phyloP scores from a whole-genome alignment of 2,329 filamentous ascomycete species.

The Escovopsis sp. region DNA sequence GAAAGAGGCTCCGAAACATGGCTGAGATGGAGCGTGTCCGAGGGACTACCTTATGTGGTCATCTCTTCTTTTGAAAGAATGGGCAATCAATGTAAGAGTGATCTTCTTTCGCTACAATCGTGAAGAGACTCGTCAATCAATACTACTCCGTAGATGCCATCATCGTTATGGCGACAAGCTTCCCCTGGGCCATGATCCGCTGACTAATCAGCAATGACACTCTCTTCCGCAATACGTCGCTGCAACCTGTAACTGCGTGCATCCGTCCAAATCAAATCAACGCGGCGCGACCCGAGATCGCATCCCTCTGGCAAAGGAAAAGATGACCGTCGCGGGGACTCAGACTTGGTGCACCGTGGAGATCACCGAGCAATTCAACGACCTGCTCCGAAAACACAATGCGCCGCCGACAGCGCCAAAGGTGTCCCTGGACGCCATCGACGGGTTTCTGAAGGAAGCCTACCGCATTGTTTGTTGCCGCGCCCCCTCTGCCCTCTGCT shows the following conservation, averaged over 20 bases:
- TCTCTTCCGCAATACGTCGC: conserved; percentile 5
- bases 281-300: not conserved
- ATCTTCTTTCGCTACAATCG: too few relatives aligned
- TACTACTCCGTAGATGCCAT: too few relatives aligned
- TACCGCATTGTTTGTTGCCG: conserved; percentile 36
- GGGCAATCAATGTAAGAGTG: too few relatives aligned
- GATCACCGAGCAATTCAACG: conserved; percentile 54
- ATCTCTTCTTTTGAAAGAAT: too few relatives aligned
- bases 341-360: conserved; percentile 31
- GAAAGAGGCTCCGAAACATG: too few relatives aligned
- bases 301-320: not conserved
- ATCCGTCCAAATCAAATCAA: not conserved
- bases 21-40: too few relatives aligned
- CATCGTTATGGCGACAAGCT: too few relatives aligned
- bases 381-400: conserved; percentile 47
- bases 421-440: conserved; percentile 41
- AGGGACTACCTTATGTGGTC: too few relatives aligned
- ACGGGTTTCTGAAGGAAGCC: conserved; percentile 86
- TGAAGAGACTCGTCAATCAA: too few relatives aligned
- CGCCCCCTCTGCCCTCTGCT: conserved; percentile 1
- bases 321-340: conserved; percentile 1
- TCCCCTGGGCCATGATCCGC: not conserved
- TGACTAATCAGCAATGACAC: not conserved
- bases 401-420: conserved; percentile 30
- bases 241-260: not conserved